Percentiles rank a stretch among this genome's conserved stretches.
Conservation (phyloP, 805 yeast species). For the Schwanniomyces vanrijiae region DNA sequence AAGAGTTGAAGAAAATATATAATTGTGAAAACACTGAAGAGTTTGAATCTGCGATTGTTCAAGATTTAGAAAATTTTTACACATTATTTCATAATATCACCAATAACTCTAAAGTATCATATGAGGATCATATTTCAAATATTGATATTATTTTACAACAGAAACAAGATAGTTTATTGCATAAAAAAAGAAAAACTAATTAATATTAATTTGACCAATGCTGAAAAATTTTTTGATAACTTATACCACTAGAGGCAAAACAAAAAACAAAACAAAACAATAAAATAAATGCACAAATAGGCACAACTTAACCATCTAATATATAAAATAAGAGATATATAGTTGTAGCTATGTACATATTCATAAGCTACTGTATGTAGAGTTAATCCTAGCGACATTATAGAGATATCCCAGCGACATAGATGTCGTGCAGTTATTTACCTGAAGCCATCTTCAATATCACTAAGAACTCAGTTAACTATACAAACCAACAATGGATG, state of each 20-base stretch:
- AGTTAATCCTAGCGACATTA: no score
- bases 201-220: background rate
- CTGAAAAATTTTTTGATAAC: no score
- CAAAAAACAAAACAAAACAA: no score
- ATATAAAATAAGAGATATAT: no score
- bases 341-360: no score
- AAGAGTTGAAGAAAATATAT: constrained; percentile 10
- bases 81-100: constrained; percentile 25
- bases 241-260: no score
- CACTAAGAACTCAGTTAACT: no score
- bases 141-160: background rate
- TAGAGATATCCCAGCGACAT: background rate
- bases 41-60: constrained; percentile 14
- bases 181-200: background rate
- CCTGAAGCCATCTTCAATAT: no score
- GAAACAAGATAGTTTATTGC: background rate
- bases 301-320: no score
- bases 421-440: background rate
- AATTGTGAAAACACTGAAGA: background rate
- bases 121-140: constrained; percentile 15
- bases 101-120: constrained; percentile 22
- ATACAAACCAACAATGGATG: constrained; percentile 19
- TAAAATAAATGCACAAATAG: no score
- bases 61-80: constrained; percentile 21
- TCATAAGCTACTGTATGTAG: no score